phyloP scores from a whole-genome alignment of 192 early-diverging fungal species.

The Backusella macrospora region DNA sequence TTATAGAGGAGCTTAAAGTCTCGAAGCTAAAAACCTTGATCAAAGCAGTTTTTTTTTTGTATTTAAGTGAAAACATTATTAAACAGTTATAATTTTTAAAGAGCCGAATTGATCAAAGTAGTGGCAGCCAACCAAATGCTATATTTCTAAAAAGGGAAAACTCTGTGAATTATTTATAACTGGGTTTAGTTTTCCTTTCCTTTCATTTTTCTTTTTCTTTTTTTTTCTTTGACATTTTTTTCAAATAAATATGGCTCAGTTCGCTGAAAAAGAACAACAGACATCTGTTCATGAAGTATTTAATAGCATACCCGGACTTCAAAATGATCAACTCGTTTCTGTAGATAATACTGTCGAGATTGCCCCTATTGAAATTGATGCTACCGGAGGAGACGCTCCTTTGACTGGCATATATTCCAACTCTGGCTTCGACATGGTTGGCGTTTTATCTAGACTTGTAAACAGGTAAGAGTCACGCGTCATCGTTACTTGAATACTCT shows the following conservation, averaged over 20 bases:
- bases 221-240: not conserved
- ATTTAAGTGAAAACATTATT: too few relatives aligned
- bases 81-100: too few relatives aligned
- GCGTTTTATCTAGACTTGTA: constrained; percentile 36
- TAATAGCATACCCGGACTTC: constrained; percentile 1
- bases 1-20: not conserved
- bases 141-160: constrained; percentile 4
- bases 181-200: not conserved
- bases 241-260: constrained; percentile 2
- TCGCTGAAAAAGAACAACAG: constrained; percentile 5
- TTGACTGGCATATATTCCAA: constrained; percentile 49
- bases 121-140: not conserved
- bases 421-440: constrained; percentile 54
- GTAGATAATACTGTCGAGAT: constrained; percentile 1
- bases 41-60: too few relatives aligned
- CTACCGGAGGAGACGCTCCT: constrained; percentile 6
- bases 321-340: constrained; percentile 4
- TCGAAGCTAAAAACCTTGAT: not conserved
- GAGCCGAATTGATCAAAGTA: not conserved
- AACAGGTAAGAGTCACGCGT: constrained; percentile 20
- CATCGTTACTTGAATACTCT: not conserved
- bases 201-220: not conserved
- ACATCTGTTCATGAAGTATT: not conserved
- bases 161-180: constrained; percentile 7
- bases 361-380: constrained; percentile 3